Conservation (phyloP, 1,284 basidiomycete species). For the Tetrapyrgos nigripes region DNA sequence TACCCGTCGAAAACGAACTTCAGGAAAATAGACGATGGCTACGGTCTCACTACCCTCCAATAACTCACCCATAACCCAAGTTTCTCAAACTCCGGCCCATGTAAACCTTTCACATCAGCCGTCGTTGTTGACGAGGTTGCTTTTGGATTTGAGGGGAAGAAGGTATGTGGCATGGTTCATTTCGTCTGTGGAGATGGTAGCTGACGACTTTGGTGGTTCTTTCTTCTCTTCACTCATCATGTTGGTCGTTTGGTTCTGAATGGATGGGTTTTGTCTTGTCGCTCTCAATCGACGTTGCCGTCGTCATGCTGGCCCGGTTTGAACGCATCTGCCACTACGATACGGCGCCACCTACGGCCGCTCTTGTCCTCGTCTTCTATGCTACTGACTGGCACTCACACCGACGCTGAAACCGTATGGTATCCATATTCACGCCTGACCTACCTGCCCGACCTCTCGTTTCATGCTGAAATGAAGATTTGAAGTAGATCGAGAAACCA, state of each 20-base stretch:
- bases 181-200: neutral
- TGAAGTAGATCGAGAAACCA: slow-evolving; percentile 96
- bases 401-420: no score
- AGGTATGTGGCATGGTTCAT: slow-evolving; percentile 59
- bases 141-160: slow-evolving; percentile 90
- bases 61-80: slow-evolving; percentile 86
- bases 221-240: neutral
- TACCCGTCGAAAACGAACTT: neutral
- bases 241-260: neutral
- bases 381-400: no score
- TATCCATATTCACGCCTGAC: no score
- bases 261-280: no score
- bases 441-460: no score
- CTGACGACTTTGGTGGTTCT: neutral
- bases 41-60: slow-evolving; percentile 61
- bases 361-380: no score
- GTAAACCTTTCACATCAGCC: slow-evolving; percentile 69
- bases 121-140: slow-evolving; percentile 84
- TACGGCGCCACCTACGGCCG: no score
- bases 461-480: neutral
- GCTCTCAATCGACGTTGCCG: neutral
- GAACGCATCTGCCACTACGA: neutral
- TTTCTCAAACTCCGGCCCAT: slow-evolving; percentile 76
- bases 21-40: slow-evolving; percentile 22
- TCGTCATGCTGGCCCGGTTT: neutral